phyloP scores from a whole-genome alignment of 805 yeast species.

The Candida easanensis region DNA sequence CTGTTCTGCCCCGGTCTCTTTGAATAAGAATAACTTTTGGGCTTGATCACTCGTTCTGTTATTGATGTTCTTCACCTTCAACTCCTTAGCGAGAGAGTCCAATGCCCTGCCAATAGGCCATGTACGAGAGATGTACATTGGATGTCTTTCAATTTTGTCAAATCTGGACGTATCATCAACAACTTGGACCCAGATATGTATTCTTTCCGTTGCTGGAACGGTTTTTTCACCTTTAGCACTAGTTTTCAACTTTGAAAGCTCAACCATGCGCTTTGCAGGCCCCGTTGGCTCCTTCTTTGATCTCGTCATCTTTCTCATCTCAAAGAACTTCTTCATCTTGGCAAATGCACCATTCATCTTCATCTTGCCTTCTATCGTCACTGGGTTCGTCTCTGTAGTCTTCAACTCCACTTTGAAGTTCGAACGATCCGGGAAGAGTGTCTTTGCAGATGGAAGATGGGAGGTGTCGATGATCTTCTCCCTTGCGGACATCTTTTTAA shows the following conservation, averaged over 20 bases:
- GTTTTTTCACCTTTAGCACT: constrained; percentile 26
- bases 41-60: constrained; percentile 23
- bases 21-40: constrained; percentile 21
- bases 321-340: constrained; percentile 23
- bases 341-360: constrained; percentile 15
- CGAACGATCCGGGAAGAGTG: constrained; percentile 26
- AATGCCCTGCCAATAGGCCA: constrained; percentile 30
- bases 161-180: constrained; percentile 24
- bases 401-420: constrained; percentile 20
- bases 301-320: constrained; percentile 8
- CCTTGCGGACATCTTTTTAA: not conserved
- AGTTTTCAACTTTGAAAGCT: constrained; percentile 17
- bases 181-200: constrained; percentile 25
- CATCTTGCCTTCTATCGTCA: constrained; percentile 11
- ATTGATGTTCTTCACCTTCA: constrained; percentile 24
- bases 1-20: constrained; percentile 9
- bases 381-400: constrained; percentile 18
- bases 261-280: constrained; percentile 24
- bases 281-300: constrained; percentile 2
- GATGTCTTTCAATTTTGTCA: constrained; percentile 20
- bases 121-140: constrained; percentile 21
- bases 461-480: constrained; percentile 15
- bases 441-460: constrained; percentile 24
- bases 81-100: constrained; percentile 21
- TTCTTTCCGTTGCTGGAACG: constrained; percentile 19